Evolutionary conservation across 2,329 filamentous ascomycete genomes (phyloP), one percentile per base, ranked within the genome.

Genomic region (Chlorencoelia australis): DNA sequence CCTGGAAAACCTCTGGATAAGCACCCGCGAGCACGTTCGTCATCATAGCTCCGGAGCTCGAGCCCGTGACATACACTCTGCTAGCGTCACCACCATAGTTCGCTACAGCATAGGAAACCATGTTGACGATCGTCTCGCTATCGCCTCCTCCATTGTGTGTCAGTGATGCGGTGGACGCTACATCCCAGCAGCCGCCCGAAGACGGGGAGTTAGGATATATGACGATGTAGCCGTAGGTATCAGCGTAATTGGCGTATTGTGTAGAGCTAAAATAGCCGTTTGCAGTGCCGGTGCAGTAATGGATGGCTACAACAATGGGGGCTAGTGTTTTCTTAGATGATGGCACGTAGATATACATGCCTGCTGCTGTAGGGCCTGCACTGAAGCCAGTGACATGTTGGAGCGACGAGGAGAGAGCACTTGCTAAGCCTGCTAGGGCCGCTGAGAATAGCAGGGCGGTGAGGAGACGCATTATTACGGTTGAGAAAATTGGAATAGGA

Each of bases 101-200:
- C n/a, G 51, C 44, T 17, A 74, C 53, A 4, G 68, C 60, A 47
- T 71, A 74, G 18, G 53, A 59, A 37, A 75, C 69, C 71, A 76
- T 75, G 47, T 69, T 72, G 15, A 65, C 68, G 40, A 77, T 70
- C 0, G 63, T 61, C 28, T 67, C 65, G 34, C 63, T 69, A 52
- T 76, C 67, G 3, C 69, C 69, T 16, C 71, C 71, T 9, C 70
- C 73, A 35, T 69, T 62, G 47, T 73, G 71, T 4, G 63, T 67
- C 2, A 77, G 60, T 1, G 33, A 37, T 7, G 37, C 57, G 16
- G 57, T 59, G 15, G 66, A 70, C 7, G 67, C 66, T 1, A 77
- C 73, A 43, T 79, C 74, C 71, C 72, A 78, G 59, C 73, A 78
- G 44, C 56, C 58, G 9, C 60, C 71, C 46, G 71, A 67, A 5